These are phyloP conservation scores for Tuber melanosporum DNA, from an alignment of 495 filamentous ascomycete species.

Conservation along the genomic window DNA sequence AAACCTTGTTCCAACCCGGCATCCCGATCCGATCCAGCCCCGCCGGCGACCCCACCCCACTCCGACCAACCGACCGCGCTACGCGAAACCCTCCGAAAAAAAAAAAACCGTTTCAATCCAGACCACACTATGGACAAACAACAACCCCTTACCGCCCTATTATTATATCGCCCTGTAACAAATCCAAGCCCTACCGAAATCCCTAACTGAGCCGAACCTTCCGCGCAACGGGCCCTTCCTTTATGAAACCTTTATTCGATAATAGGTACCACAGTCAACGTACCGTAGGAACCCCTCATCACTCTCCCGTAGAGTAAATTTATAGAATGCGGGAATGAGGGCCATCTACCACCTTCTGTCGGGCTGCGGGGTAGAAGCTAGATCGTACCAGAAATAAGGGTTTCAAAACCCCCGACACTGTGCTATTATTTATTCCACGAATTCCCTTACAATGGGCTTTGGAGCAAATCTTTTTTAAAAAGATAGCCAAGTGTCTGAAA, in stretches of 20 bases:
- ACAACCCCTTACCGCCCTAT: not conserved
- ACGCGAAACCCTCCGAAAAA: not conserved
- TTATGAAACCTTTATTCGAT: not conserved
- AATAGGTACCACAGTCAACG: not conserved
- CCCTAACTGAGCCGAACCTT: not conserved
- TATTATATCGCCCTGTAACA: not conserved
- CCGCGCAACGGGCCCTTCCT: not conserved
- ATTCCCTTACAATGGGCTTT: not conserved
- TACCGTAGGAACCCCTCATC: not conserved
- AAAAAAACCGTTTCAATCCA: not conserved
- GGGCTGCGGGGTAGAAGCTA: not conserved
- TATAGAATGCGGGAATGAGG: not conserved
- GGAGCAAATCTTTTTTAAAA: too few relatives aligned
- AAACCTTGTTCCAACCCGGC: not conserved
- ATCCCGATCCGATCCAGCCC: not conserved
- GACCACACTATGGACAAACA: not conserved
- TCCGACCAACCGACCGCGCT: constrained; percentile 1
- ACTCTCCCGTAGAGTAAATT: not conserved
- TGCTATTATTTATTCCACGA: not conserved
- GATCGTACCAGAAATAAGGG: not conserved
- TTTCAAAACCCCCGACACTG: not conserved
- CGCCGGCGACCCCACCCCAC: not conserved
- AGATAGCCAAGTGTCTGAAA: too few relatives aligned
- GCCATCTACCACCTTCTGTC: not conserved
- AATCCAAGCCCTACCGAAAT: not conserved